phyloP scores from a whole-genome alignment of 805 yeast genomes.

The Monosporozyma solicola region DNA sequence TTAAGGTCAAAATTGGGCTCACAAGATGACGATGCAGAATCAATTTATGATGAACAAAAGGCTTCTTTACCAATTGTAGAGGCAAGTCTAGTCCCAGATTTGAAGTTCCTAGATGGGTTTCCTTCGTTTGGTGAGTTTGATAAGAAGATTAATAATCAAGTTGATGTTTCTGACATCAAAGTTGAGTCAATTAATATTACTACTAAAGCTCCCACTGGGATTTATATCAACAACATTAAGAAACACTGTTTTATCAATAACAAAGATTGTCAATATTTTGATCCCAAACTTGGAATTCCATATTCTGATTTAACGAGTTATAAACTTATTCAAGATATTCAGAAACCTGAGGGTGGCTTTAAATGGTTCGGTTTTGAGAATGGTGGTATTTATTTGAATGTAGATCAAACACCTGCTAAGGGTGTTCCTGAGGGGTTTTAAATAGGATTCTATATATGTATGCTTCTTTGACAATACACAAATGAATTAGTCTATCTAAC shows the following conservation, averaged over 20 bases:
- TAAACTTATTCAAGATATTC: constrained; percentile 49
- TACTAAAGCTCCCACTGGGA: constrained; percentile 69
- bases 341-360: constrained; percentile 42
- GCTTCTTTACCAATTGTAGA: constrained; percentile 17
- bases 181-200: constrained; percentile 43
- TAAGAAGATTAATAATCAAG: constrained; percentile 34
- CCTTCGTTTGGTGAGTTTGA: constrained; percentile 56
- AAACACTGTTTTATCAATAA: constrained; percentile 62
- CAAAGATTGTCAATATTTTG: constrained; percentile 67
- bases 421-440: constrained; percentile 87
- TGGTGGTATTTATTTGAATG: constrained; percentile 41
- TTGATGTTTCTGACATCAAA: constrained; percentile 38
- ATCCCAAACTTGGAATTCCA: constrained; percentile 82
- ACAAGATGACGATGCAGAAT: neutral
- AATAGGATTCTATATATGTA: constrained; percentile 5
- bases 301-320: constrained; percentile 79
- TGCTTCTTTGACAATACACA: neutral
- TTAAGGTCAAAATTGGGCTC: constrained; percentile 1
- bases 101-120: constrained; percentile 27
- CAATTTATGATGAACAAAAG: neutral
- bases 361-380: constrained; percentile 42
- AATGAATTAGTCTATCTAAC: neutral
- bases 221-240: constrained; percentile 56
- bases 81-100: constrained; percentile 37
- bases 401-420: constrained; percentile 49